Evolutionary conservation across 2,329 filamentous ascomycete genomes (phyloP), one percentile per base, ranked within the genome.

Genomic region (Camillea tinctor): DNA sequence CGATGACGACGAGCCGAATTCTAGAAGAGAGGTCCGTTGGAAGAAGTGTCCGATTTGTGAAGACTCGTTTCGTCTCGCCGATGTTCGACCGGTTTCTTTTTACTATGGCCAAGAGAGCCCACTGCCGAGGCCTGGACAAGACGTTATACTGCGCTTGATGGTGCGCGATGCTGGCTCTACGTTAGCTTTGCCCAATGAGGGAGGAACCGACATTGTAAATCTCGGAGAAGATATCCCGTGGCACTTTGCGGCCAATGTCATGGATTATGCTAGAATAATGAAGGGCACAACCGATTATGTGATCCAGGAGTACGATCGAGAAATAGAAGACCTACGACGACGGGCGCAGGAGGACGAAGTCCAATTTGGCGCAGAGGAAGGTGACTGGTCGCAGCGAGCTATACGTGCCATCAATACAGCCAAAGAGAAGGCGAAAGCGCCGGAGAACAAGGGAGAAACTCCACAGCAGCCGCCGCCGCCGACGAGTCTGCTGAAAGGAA

Each of bases 31-130:
- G 68, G 81, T 89, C 26, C 84, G 90, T 57, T 97, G 92, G 85
- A 96, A 96, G 79, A 97, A 96, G 73, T 99, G 95, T 68, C 94
- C 95, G 0, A 93, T 99, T 36, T 99, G 95, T 74, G 95, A 92
- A 79, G 95, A 99, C 74, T 88, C 85, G 53, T 86, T 99, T n/a
- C 96, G 95, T 72, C 83, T 93, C n/a, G 89, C 91, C 8, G 95
- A 99, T 64, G 92, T 91, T 21, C 84, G 91, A 54, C 93, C 95
- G 1, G 93, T 97, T 21, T 86, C 93, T 54, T 97, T 95, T 83
- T 97, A 97, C 69, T 85, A 86, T 48, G 94, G 93, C 0, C 93
- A 97, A 75, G 93, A 98, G 75, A 88, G 87, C 50, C 85, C 90
- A 48, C 78, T 92, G 40, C 92, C 93, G 4, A 84, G 88, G 36